phyloP scores from a whole-genome alignment of 1,139 yeast species.

The Suhomyces chickasaworum region DNA sequence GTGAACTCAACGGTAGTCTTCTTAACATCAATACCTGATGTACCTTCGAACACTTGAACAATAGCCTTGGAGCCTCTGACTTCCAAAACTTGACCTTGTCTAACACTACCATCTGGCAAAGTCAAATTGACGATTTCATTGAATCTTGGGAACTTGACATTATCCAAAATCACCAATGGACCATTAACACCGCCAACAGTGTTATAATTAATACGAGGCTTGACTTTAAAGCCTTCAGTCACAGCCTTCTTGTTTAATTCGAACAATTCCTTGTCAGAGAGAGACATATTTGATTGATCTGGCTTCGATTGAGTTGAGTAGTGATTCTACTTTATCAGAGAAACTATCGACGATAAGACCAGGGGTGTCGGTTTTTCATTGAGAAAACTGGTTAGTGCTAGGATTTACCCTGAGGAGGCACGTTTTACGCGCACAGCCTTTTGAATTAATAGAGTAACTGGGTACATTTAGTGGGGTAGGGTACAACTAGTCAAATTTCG shows the following conservation, averaged over 20 bases:
- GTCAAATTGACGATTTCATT: slow-evolving; percentile 96
- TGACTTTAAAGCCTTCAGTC: slow-evolving; percentile 84
- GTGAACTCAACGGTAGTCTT: slow-evolving; percentile 97
- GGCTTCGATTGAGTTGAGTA: slow-evolving; percentile 8
- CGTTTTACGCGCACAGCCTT: not conserved
- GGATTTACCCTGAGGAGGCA: slow-evolving; percentile 9
- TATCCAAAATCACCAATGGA: slow-evolving; percentile 92
- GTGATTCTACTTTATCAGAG: slow-evolving; percentile 8
- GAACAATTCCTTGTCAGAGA: slow-evolving; percentile 57
- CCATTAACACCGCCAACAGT: slow-evolving; percentile 99
- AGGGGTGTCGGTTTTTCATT: slow-evolving; percentile 14
- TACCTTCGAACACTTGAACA: slow-evolving; percentile 98
- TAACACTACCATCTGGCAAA: slow-evolving; percentile 87
- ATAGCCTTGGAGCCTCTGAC: slow-evolving; percentile 96
- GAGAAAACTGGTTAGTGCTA: slow-evolving; percentile 13
- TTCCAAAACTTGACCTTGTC: slow-evolving; percentile 98
- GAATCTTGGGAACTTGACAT: slow-evolving; percentile 94
- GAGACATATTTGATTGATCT: slow-evolving; percentile 18
- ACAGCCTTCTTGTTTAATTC: slow-evolving; percentile 91
- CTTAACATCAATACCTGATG: slow-evolving; percentile 96
- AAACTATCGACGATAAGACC: slow-evolving; percentile 13
- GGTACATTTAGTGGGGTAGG: not conserved
- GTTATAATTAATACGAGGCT: slow-evolving; percentile 89
- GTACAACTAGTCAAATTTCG: not conserved
- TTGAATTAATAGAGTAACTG: not conserved